Evolutionary conservation across 345 rosid genomes (phyloP).

Genomic region (Hirschfeldia incana): DNA sequence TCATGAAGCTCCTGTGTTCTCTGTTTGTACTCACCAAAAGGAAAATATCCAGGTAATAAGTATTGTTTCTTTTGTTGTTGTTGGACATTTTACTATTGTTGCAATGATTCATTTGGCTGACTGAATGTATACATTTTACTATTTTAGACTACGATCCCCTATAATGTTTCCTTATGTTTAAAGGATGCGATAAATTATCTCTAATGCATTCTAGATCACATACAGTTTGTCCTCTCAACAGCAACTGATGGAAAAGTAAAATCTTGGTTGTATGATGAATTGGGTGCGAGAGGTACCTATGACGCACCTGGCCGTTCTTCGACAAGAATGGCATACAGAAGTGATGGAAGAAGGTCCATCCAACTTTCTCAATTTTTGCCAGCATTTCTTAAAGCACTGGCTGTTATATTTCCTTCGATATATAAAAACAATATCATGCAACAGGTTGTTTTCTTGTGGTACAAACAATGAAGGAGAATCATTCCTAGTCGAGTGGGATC

Average conservation of each 20-base stretch:
- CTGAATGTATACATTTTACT: background rate
- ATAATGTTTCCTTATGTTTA: background rate
- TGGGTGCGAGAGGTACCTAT: conserved; percentile 84
- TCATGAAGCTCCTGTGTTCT: conserved; percentile 88
- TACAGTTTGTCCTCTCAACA: conserved; percentile 85
- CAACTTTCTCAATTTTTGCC: background rate
- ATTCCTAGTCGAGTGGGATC: conserved; percentile 18
- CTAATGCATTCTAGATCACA: conserved; percentile 11
- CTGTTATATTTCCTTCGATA: background rate
- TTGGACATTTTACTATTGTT: background rate
- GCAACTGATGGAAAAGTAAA: conserved; percentile 87
- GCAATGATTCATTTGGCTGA: background rate
- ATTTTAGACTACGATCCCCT: background rate
- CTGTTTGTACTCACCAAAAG: conserved; percentile 81
- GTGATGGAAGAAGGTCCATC: conserved; percentile 78
- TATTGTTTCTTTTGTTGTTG: background rate
- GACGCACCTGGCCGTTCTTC: conserved; percentile 84
- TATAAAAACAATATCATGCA: conserved; percentile 4
- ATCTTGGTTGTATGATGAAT: conserved; percentile 79
- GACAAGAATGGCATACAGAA: conserved; percentile 81
- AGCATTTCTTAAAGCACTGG: conserved; percentile 5
- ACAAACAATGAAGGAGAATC: conserved; percentile 24
- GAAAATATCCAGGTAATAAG: conserved; percentile 71
- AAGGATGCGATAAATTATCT: background rate
- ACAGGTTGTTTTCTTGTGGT: conserved; percentile 34